phyloP scores from a whole-genome alignment of 306 rosid species.

The Vicia sativa region DNA sequence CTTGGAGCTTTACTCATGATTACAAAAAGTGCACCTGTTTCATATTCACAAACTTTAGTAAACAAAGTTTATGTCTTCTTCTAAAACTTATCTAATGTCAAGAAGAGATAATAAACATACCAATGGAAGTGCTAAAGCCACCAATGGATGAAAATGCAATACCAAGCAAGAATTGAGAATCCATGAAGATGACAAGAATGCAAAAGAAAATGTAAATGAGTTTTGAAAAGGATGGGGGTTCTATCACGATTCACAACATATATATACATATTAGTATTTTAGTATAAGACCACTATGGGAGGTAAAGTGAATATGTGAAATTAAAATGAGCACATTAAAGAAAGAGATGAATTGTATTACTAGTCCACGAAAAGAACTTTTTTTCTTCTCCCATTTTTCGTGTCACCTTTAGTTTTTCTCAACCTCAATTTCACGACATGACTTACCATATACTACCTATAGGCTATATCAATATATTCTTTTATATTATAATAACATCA shows the following conservation, averaged over 20 bases:
- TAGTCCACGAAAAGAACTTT: conserved; percentile 45
- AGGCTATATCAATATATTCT: too few species aligned
- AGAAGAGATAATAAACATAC: conserved; percentile 35
- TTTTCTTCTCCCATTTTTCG: not conserved
- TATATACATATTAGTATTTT: not conserved
- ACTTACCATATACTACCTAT: not conserved
- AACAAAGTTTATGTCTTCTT: too few species aligned
- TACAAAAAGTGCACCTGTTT: conserved; percentile 87
- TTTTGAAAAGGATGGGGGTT: conserved; percentile 9
- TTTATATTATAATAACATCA: too few species aligned
- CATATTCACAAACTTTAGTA: conserved; percentile 38
- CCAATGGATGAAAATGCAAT: conserved; percentile 70
- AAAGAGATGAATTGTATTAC: conserved; percentile 46
- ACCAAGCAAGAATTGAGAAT: conserved; percentile 77
- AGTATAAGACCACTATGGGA: conserved; percentile 12
- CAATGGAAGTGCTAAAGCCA: conserved; percentile 92
- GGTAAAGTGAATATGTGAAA: conserved; percentile 21
- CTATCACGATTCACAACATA: not conserved
- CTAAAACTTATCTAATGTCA: too few species aligned
- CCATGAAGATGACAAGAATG: conserved; percentile 48
- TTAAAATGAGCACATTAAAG: conserved; percentile 19
- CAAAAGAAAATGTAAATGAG: not conserved
- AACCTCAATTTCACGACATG: not conserved
- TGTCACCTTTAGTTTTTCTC: not conserved
- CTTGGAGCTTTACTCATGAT: conserved; percentile 74